Evolutionary conservation across 306 rosid species (phyloP).

Genomic region (Clitoria ternatea): DNA sequence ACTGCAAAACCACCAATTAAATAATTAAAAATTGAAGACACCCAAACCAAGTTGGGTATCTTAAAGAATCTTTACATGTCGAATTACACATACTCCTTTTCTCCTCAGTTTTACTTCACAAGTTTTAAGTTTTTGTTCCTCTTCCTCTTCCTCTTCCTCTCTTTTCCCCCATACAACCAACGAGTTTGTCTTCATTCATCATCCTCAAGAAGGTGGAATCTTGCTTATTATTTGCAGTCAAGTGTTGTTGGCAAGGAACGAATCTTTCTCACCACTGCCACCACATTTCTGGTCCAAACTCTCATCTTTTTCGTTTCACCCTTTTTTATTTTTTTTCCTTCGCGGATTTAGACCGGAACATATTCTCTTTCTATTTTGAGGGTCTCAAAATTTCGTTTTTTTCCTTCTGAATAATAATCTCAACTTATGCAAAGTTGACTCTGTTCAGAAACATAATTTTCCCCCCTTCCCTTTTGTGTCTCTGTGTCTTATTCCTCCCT

Average conservation of each 20-base stretch:
- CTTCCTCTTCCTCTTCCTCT: too few species aligned
- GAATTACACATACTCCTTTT: conserved; percentile 21
- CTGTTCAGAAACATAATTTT: too few species aligned
- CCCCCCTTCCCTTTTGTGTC: too few species aligned
- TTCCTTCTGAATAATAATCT: conserved; percentile 3
- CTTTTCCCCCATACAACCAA: background rate
- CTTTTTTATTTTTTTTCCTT: conserved; percentile 1
- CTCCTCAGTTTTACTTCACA: background rate
- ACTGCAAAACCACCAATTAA: background rate
- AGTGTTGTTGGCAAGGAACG: conserved; percentile 5
- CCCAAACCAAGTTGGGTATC: conserved; percentile 46
- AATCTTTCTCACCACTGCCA: background rate
- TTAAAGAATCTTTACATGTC: conserved; percentile 47
- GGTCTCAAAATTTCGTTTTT: background rate
- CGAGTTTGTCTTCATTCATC: background rate
- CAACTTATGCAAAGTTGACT: conserved; percentile 23
- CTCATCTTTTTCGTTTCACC: background rate
- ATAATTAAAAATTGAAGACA: background rate
- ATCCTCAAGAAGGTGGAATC: conserved; percentile 20
- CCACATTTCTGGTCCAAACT: conserved; percentile 15
- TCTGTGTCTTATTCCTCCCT: conserved; percentile 5
- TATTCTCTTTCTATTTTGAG: background rate
- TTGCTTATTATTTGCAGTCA: background rate
- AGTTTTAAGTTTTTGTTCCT: too few species aligned
- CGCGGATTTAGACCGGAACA: conserved; percentile 4